Evolutionary conservation across 768 basidiomycete genomes (phyloP), one percentile per base, ranked within the genome.

Genomic region (Xanthoconium stramineum): DNA sequence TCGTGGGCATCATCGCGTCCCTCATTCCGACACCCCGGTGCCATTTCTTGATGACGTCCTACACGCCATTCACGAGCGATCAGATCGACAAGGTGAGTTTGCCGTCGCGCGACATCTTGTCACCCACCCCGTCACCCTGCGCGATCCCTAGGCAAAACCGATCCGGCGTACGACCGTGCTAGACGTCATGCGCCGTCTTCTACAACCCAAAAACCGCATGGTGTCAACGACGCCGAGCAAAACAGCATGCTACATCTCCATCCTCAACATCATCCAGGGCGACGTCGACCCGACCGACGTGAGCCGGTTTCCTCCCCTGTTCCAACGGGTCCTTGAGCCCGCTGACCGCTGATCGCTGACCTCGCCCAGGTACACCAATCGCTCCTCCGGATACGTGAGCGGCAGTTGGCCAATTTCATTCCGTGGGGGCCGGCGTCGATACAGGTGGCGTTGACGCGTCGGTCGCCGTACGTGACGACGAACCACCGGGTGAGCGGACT

Each of bases 371-470:
- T 97, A 11, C 97, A 99, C 68, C 96, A 98, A 83, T 96, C 94
- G 10, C 79, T 99, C 20, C 82, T 99, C 28, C 88, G 97, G 11
- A 98, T 99, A 64, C 88, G 97, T 40, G 97, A 99, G 74, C 84
- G 97, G 29, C 92, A 97, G 65, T 79, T 98, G 28, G 97, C 97
- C 15, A 95, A 91, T 68, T 98, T 99, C 71, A 98, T 99, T 59
- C 97, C 97, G 7, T 99, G 97, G 97, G 97, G 97, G 13, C 97
- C 97, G 1, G 95, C 95, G 6, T 95, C 94, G 36, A 96, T 97
- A 64, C 97, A 99, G 73, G 96, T 99, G 8, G 96, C 97, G 6
- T 75, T 98, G 57, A 97, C 95, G 2, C 86, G 91, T 55, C 86
- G 83, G 64, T 94, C 92, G 15, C 94, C 94, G 7, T 96, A 96